These are phyloP conservation scores for Mucor circinelloides DNA, from an alignment of 371 early-diverging fungal species.

Conservation along the genomic window DNA sequence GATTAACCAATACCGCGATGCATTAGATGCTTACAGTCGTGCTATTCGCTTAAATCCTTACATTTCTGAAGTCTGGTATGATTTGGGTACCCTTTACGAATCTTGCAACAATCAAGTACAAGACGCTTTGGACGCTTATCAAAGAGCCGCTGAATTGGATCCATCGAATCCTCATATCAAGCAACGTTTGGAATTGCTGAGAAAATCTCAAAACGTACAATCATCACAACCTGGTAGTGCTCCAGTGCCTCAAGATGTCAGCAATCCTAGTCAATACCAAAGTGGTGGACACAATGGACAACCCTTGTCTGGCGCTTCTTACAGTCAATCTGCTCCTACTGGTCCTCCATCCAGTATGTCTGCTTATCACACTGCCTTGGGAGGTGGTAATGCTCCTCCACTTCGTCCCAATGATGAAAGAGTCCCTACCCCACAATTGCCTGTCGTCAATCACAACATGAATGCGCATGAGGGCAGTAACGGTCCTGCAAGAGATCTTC, in stretches of 20 bases:
- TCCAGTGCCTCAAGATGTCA: conserved; percentile 67
- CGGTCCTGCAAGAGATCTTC: conserved; percentile 48
- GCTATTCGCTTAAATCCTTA: conserved; percentile 91
- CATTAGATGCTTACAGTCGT: conserved; percentile 92
- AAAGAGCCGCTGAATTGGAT: conserved; percentile 85
- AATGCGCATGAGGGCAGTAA: conserved; percentile 26
- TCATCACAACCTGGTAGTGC: conserved; percentile 37
- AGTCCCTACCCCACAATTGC: conserved; percentile 33
- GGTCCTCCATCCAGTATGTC: conserved; percentile 46
- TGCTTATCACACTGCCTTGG: conserved; percentile 30
- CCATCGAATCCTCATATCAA: conserved; percentile 81
- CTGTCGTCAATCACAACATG: conserved; percentile 21
- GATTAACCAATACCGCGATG: conserved; percentile 92
- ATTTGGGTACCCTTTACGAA: conserved; percentile 94
- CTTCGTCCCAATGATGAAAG: conserved; percentile 27
- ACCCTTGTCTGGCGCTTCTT: conserved; percentile 35
- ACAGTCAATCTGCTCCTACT: conserved; percentile 31
- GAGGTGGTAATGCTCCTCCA: not conserved
- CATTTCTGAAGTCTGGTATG: conserved; percentile 94
- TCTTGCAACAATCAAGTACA: conserved; percentile 93
- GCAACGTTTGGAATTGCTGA: conserved; percentile 73
- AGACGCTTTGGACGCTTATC: conserved; percentile 96
- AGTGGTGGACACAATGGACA: conserved; percentile 29
- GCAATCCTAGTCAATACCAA: conserved; percentile 55
- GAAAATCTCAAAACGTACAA: conserved; percentile 35